Base-by-base conservation (phyloP, 176 grass and related monocot genomes). In the Pharus latifolius region DNA sequence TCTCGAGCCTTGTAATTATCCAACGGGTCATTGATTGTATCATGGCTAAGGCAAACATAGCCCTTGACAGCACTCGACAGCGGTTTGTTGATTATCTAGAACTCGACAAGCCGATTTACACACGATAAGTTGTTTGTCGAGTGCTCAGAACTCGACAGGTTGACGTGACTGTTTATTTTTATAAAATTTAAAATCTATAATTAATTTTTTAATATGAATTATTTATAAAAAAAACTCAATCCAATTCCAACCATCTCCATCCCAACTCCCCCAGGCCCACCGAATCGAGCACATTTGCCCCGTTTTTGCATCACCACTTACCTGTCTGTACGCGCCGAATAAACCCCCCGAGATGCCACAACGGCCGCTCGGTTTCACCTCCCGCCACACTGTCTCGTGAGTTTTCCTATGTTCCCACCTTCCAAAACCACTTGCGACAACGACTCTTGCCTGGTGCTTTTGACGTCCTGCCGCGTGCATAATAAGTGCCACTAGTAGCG, bases 341-440 rank as follows among this genome's bases (percentile, higher is more conserved):
- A 72, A 84, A 78, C 33, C n/a, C 50, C 26, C 1, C 1, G 28
- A 38, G 73, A 40, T 63, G 73, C 65, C 19, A 32, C 43, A 2
- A 5, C 49, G n/a, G 40, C 33, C 25, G 33, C 44, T 79, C 52
- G 75, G 52, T 79, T 79, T 68, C 69, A 37, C 50, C 75, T 73
- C 69, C 81, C 82, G 52, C 42, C 65, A 10, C 56, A 8, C 45
- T 5, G 10, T 41, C 17, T 20, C 10, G 10, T 42, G 42, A 18
- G 65, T 56, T 72, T 56, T 57, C 35, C 35, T 54, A 49, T 23
- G 44, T 32, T n/a, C 49, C 26, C 29, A 38, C 59, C 32, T 11
- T 4, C 53, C 16, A 45, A 54, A 29, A 32, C 72, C 72, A 31
- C 67, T 46, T 33, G 45, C 79, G 32, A n/a, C n/a, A n/a, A n/a